Evolutionary conservation across 2,329 filamentous ascomycete species (phyloP).

Genomic region (Sclerotinia sclerotiorum): DNA sequence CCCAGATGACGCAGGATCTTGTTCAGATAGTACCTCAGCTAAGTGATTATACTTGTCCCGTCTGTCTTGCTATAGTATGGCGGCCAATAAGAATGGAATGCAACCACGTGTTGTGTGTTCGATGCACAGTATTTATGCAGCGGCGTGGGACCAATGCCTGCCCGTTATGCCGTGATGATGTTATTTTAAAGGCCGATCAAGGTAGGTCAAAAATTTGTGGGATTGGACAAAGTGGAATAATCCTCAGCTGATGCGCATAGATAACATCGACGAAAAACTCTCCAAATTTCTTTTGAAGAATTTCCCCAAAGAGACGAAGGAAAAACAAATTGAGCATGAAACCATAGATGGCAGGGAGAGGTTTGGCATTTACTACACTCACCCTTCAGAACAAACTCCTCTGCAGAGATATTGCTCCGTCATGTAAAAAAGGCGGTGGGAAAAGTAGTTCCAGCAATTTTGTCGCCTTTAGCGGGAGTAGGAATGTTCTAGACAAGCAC

Average conservation of each 20-base stretch:
- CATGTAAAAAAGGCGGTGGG: conserved; percentile 48
- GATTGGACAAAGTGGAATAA: not conserved
- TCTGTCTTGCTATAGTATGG: conserved; percentile 78
- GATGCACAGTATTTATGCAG: conserved; percentile 79
- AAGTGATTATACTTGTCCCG: conserved; percentile 80
- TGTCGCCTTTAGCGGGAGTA: not conserved
- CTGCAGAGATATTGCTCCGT: conserved; percentile 55
- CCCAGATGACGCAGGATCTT: conserved; percentile 70
- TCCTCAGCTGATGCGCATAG: conserved; percentile 42
- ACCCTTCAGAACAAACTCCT: conserved; percentile 29
- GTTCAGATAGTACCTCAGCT: conserved; percentile 74
- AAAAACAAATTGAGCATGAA: conserved; percentile 71
- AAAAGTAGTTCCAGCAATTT: not conserved
- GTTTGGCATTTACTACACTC: conserved; percentile 64
- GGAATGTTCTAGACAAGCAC: not conserved
- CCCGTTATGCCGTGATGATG: conserved; percentile 72
- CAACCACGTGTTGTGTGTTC: conserved; percentile 77
- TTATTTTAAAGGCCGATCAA: conserved; percentile 68
- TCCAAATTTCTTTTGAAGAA: conserved; percentile 71
- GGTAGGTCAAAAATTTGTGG: conserved; percentile 45
- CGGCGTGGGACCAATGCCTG: conserved; percentile 66
- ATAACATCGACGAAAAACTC: conserved; percentile 68
- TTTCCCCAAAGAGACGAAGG: conserved; percentile 69
- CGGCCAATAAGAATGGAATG: conserved; percentile 77
- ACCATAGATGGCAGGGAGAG: conserved; percentile 70